Base-by-base conservation (phyloP, 2,329 filamentous ascomycete species). In the Ramichloridium luteum region DNA sequence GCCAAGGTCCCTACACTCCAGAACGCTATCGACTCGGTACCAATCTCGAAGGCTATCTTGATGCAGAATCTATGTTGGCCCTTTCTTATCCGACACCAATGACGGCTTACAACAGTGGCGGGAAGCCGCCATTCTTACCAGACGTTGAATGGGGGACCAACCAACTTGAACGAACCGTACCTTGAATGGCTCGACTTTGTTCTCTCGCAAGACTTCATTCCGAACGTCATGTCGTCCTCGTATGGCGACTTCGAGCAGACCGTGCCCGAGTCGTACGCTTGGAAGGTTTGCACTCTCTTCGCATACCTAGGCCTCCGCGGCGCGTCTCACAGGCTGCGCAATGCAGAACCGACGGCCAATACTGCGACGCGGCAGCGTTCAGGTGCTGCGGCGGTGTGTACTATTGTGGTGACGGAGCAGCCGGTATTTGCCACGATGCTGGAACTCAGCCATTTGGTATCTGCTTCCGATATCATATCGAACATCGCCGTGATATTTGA, bases 171-270 rank as follows among this genome's bases (percentile, higher is more conserved):
- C 49, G 77, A 81, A 55, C 74, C 74, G 0, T 79, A 78, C 50
- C 59, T 78, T 1, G 64, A 64, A 10, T 77, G 70, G 58, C 59
- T 77, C 5, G 61, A 68, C 31, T 69, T 69, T 49, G 48, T 77
- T 3, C 60, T 74, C 2, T 49, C 54, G 2, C 64, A 74, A 10
- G 44, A 51, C 0, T 50, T 67, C 13, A 58, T 79, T 2, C 74
- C 76, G 1, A 65, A 70, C 30, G 66, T 72, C 6, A 65, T 79
- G 43, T 69, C 65, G 28, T 72, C 68, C 6, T 77, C 72, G 0
- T 80, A 80, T 47, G 73, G 72, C 30, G 73, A 78, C 36, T 64
- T 70, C 30, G 76, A 80, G 51, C 68, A 76, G 47, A 65, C 61
- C 3, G 58, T 79, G 0, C 74, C 75, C 0, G 46, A 56, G 2